Percentiles rank a stretch among this genome's conserved stretches.
phyloP scores from a whole-genome alignment of 139 green algal species.

The Micromonas pusilla region DNA sequence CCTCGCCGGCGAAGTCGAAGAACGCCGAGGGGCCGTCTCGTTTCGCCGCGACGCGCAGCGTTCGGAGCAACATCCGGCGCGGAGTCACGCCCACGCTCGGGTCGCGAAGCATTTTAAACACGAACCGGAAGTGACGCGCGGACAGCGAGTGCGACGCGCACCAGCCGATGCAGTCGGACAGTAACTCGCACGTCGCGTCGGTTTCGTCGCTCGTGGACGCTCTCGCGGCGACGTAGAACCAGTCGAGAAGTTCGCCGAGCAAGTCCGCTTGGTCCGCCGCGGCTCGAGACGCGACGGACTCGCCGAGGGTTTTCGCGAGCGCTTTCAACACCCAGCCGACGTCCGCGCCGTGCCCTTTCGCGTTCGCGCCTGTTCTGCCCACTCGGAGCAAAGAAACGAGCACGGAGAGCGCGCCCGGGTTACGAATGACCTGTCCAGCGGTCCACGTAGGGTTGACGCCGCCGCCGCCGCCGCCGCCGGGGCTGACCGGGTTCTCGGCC shows the following conservation, averaged over 20 bases:
- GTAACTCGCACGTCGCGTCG: background rate
- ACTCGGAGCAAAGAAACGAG: background rate
- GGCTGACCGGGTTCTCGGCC: background rate
- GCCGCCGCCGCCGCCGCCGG: too few species aligned
- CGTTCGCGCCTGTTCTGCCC: background rate
- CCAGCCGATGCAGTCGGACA: background rate
- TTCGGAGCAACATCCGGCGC: background rate
- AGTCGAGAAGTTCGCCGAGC: background rate
- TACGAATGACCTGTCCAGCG: background rate
- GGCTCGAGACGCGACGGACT: background rate
- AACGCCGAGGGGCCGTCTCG: background rate
- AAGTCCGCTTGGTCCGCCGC: background rate
- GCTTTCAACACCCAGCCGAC: background rate
- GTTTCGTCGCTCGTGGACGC: background rate
- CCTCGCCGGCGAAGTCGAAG: constrained; percentile 17
- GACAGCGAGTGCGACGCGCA: constrained; percentile 10
- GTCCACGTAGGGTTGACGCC: too few species aligned
- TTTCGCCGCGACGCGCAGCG: background rate
- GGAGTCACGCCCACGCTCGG: background rate
- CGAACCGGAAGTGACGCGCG: background rate
- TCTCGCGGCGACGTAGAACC: background rate
- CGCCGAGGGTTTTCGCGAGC: background rate
- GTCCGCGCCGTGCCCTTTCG: background rate
- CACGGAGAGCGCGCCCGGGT: background rate
- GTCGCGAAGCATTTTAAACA: background rate